These are phyloP conservation scores for Sicyos baderoa DNA, from an alignment of 306 rosid species.

Conservation along the genomic window DNA sequence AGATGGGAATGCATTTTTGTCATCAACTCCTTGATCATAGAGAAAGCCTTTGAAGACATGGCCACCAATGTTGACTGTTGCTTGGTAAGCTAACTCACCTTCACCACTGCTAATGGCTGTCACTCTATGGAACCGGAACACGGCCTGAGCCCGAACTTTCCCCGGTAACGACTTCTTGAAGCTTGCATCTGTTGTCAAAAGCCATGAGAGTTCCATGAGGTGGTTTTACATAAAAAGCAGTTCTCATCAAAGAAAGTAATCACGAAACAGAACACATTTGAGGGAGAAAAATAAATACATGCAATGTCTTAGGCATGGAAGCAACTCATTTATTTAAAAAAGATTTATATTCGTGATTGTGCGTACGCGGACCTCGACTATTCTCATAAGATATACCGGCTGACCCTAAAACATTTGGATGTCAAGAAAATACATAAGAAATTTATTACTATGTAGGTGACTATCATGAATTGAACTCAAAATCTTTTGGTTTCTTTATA, in stretches of 20 bases:
- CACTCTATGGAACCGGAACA: conserved; percentile 72
- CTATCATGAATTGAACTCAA: no score
- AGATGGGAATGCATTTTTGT: conserved; percentile 32
- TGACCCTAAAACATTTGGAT: no score
- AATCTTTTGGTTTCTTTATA: no score
- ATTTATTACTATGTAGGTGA: no score
- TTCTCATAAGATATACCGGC: no score
- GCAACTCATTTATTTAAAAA: no score
- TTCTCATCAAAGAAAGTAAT: no score
- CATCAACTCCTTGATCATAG: conserved; percentile 67
- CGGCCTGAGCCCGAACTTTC: conserved; percentile 57
- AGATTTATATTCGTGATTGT: no score
- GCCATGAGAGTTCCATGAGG: neutral
- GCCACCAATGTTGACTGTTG: conserved; percentile 66
- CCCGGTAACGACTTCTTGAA: conserved; percentile 53
- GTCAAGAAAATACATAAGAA: no score
- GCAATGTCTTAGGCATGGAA: neutral
- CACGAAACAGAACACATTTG: neutral
- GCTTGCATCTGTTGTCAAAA: conserved; percentile 43
- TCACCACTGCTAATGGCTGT: conserved; percentile 58
- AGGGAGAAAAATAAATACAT: neutral
- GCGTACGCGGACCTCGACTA: no score
- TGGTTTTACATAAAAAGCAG: neutral
- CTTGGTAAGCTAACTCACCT: conserved; percentile 59
- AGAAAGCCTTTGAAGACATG: conserved; percentile 75